These are phyloP conservation scores for Micractinium conductrix DNA, from an alignment of 139 green algal genomes.

Conservation along the genomic window DNA sequence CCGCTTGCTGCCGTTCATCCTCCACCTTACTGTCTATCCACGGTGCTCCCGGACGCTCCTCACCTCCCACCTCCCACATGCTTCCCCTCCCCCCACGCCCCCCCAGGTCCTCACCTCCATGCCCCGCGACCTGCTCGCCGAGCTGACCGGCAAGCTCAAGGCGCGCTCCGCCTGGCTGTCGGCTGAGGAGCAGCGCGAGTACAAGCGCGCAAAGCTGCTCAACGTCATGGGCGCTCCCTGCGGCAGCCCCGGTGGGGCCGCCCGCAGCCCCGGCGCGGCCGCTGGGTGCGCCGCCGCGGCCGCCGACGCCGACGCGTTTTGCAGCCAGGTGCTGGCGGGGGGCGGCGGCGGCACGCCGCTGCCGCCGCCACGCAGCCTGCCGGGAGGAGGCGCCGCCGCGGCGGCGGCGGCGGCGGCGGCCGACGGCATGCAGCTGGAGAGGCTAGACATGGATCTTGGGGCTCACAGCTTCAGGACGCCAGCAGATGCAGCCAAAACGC, in stretches of 20 bases:
- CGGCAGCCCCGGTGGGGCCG: background rate
- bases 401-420: no score
- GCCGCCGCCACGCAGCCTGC: background rate
- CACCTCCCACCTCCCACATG: no score
- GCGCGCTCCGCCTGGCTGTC: conserved; percentile 20
- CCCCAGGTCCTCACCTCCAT: conserved; percentile 30
- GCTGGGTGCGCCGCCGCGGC: background rate
- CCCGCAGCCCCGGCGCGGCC: background rate
- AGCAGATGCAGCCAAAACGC: background rate
- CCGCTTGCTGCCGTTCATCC: no score
- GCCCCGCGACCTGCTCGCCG: background rate
- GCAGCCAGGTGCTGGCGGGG: conserved; percentile 20
- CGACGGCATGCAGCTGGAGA: background rate
- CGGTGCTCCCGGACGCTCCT: background rate
- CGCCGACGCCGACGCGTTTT: conserved; percentile 33
- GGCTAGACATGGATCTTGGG: conserved; percentile 7
- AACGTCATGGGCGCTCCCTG: conserved; percentile 29
- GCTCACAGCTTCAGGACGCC: background rate
- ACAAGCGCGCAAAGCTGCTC: conserved; percentile 41
- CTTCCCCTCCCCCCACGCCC: background rate
- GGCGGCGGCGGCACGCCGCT: background rate
- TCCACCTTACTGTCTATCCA: no score
- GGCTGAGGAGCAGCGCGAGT: conserved; percentile 30
- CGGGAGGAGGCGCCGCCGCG: background rate
- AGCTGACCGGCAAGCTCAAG: background rate